Evolutionary conservation across 1,284 basidiomycete genomes (phyloP).

Genomic region (Ceratobasidium sp.): DNA sequence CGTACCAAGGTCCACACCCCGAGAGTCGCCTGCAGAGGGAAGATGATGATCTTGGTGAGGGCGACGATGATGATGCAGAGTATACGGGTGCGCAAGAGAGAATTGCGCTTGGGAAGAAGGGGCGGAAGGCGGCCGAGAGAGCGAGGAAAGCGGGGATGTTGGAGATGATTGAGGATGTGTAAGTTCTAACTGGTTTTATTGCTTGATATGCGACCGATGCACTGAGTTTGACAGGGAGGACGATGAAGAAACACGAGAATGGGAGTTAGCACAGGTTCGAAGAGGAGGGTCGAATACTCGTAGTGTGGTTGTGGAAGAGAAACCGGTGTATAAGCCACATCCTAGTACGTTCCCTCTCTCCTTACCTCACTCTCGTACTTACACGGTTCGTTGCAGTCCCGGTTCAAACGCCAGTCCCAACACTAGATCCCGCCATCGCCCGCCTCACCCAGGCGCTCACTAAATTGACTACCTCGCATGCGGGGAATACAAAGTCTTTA

Average conservation of each 20-base stretch:
- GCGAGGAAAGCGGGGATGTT: slow-evolving; percentile 76
- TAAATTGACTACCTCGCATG: slow-evolving; percentile 71
- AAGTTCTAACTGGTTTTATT: too few relatives aligned
- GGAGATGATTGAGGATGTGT: slow-evolving; percentile 87
- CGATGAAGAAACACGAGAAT: slow-evolving; percentile 82
- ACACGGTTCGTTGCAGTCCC: slow-evolving; percentile 60
- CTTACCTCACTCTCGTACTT: slow-evolving; percentile 10
- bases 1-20: slow-evolving; percentile 74
- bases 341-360: slow-evolving; percentile 62
- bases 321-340: slow-evolving; percentile 71
- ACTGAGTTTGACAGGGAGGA: slow-evolving; percentile 71
- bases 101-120: slow-evolving; percentile 85
- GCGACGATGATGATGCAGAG: slow-evolving; percentile 89
- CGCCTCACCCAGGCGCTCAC: slow-evolving; percentile 68
- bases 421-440: slow-evolving; percentile 61
- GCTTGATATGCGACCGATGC: too few relatives aligned
- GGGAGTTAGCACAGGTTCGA: slow-evolving; percentile 86
- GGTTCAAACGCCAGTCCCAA: slow-evolving; percentile 62
- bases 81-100: slow-evolving; percentile 87
- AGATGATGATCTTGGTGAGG: slow-evolving; percentile 91
- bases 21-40: slow-evolving; percentile 86
- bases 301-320: slow-evolving; percentile 48
- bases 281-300: slow-evolving; percentile 59
- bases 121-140: slow-evolving; percentile 73
- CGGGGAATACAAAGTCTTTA: slow-evolving; percentile 66